Evolutionary conservation across 2,329 filamentous ascomycete genomes (phyloP), one percentile per base, ranked within the genome.

Genomic region (Cordyceps farinosa): DNA sequence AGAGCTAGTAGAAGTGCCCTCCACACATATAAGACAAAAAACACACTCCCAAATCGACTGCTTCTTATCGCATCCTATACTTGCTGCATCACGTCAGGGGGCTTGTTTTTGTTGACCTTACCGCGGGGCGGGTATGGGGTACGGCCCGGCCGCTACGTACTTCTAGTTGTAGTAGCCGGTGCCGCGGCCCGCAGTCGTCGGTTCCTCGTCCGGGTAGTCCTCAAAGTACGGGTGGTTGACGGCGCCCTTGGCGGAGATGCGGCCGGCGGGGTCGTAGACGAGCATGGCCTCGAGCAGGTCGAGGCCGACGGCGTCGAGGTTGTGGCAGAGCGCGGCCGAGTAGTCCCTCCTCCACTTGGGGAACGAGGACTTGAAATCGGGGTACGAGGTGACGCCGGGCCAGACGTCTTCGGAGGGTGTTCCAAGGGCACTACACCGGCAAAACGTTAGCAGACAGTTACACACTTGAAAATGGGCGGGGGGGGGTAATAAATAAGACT

Each of bases 321-420:
- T 88, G 50, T 85, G 84, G 71, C 92, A 90, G 42, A 95, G 81
- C 34, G 85, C 79, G 55, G 82, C 80, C 30, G 84, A 82, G 64
- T 84, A 82, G 71, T 92, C 89, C 63, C 91, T 87, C 70, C 84
- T 83, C 92, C 92, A 97, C 78, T 96, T 96, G 67, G 92, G 92
- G 78, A 97, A 97, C 3, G 90, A 93, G 34, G 90, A 76, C 78
- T 97, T 97, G 83, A 92, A 97, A 76, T 97, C 93, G 48, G 92
- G 92, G 79, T 96, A 96, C 8, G 90, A 92, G n/a, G 91, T 95
- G 64, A 97, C 92, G 65, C 92, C 92, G 38, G 92, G 92, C 92
- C 92, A 97, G 64, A 87, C 82, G 8, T 86, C 82, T 73, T 97
- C 92, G 61, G 87, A 86, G 3, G 92, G 92, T 4, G 93, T 97